phyloP scores from a whole-genome alignment of 306 rosid genomes.

The Nissolia schottii region DNA sequence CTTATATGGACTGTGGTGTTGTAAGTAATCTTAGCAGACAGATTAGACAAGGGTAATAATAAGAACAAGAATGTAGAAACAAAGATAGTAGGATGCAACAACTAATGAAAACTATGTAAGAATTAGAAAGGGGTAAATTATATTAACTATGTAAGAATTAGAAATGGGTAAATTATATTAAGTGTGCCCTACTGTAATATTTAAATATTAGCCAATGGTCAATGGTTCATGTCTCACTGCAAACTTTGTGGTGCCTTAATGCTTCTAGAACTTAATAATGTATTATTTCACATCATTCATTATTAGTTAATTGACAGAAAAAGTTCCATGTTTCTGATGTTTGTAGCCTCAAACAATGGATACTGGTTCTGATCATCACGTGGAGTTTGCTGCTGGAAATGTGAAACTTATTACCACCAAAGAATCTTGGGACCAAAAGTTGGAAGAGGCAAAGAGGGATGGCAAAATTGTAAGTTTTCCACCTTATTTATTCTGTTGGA shows the following conservation, averaged over 20 bases:
- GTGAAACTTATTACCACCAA: slow-evolving; percentile 67
- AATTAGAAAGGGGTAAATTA: too few species aligned
- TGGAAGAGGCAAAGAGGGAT: slow-evolving; percentile 82
- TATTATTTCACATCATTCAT: not conserved
- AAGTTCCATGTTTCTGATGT: slow-evolving; percentile 30
- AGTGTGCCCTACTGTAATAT: not conserved
- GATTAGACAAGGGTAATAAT: not conserved
- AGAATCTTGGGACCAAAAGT: slow-evolving; percentile 81
- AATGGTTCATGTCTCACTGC: not conserved
- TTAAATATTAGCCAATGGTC: not conserved
- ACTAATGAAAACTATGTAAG: not conserved
- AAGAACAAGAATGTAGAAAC: slow-evolving; percentile 3
- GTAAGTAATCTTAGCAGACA: not conserved
- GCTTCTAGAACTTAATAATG: slow-evolving; percentile 9
- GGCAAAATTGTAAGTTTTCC: slow-evolving; percentile 68
- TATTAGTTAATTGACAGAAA: slow-evolving; percentile 16
- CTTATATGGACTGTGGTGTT: not conserved
- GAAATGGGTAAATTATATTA: not conserved
- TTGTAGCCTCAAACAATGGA: slow-evolving; percentile 41
- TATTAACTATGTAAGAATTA: not conserved
- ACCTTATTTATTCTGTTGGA: not conserved
- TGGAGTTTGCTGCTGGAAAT: slow-evolving; percentile 65
- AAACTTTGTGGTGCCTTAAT: not conserved
- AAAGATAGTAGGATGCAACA: not conserved
- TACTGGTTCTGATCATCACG: slow-evolving; percentile 52